Evolutionary conservation across 1,284 basidiomycete species (phyloP).

Genomic region (Puccinia horiana): DNA sequence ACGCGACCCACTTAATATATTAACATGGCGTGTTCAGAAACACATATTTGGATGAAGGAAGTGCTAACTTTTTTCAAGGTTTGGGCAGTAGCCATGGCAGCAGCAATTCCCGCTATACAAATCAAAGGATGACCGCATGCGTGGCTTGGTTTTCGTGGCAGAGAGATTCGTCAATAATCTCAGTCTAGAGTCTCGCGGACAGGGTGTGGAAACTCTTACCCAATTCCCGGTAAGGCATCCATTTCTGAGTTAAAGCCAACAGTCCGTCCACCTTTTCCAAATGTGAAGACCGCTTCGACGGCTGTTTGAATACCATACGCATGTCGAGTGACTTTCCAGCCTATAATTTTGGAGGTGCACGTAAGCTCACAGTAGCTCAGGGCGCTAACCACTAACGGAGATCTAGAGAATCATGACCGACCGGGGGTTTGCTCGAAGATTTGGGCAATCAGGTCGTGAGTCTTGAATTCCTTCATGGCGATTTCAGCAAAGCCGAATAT

Average conservation of each 20-base stretch:
- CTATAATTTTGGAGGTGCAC: slow-evolving; percentile 16
- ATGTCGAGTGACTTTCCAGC: slow-evolving; percentile 56
- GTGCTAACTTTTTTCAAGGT: slow-evolving; percentile 63
- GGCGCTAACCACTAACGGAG: not conserved
- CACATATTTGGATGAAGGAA: slow-evolving; percentile 5
- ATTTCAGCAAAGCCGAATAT: slow-evolving; percentile 52
- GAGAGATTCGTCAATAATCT: not conserved
- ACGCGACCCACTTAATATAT: slow-evolving; percentile 21
- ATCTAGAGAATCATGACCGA: slow-evolving; percentile 42
- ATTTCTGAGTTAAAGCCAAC: slow-evolving; percentile 76
- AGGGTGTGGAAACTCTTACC: slow-evolving; percentile 64
- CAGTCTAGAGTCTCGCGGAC: not conserved
- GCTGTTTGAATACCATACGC: slow-evolving; percentile 65
- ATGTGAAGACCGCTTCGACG: slow-evolving; percentile 69
- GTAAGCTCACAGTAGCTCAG: not conserved
- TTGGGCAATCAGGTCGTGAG: slow-evolving; percentile 53
- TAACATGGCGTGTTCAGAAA: not conserved
- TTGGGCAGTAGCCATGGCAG: slow-evolving; percentile 71
- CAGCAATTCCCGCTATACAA: slow-evolving; percentile 74
- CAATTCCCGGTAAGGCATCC: slow-evolving; percentile 67
- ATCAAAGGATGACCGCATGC: slow-evolving; percentile 71
- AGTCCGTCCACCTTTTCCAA: slow-evolving; percentile 53
- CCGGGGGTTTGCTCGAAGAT: slow-evolving; percentile 54
- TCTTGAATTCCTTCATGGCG: slow-evolving; percentile 52
- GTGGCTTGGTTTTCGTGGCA: not conserved